Conservation (phyloP, 306 rosid species). For the Morella rubra region DNA sequence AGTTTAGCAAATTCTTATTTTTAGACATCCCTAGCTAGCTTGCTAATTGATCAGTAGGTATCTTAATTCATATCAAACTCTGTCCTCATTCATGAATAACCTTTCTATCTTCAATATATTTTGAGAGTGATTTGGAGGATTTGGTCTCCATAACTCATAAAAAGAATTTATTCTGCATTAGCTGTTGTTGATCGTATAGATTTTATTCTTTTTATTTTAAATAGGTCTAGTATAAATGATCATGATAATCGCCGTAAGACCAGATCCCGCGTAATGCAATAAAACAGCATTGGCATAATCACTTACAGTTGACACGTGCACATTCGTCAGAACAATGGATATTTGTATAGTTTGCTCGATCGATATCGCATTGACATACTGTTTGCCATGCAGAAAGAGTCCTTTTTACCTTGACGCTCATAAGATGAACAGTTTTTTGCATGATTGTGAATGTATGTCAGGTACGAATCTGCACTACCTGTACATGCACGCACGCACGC, state of each 20-base stretch:
- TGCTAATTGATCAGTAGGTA: conserved; percentile 22
- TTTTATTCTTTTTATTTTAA: conserved; percentile 34
- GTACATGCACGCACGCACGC: background rate
- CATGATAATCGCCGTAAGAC: conserved; percentile 25
- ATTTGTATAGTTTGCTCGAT: conserved; percentile 31
- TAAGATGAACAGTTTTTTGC: background rate
- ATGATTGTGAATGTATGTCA: background rate
- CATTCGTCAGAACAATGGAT: conserved; percentile 39
- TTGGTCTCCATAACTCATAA: background rate
- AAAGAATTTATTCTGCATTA: conserved; percentile 32
- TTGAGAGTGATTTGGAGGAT: conserved; percentile 29
- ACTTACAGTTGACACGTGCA: conserved; percentile 46
- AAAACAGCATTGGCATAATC: conserved; percentile 40
- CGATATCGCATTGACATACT: conserved; percentile 30
- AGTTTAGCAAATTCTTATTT: conserved; percentile 30
- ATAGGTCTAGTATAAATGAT: conserved; percentile 16
- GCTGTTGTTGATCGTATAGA: conserved; percentile 37
- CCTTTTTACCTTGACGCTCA: conserved; percentile 7
- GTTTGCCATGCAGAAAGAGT: conserved; percentile 41
- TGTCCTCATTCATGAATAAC: conserved; percentile 22
- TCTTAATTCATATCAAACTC: conserved; percentile 28
- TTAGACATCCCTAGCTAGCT: conserved; percentile 22
- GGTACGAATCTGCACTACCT: background rate
- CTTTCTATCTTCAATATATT: conserved; percentile 11
- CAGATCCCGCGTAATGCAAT: conserved; percentile 21